Percentiles rank a stretch among this genome's conserved stretches.
Evolutionary conservation across 768 basidiomycete species (phyloP).

Genomic region (Boletus huronensis): DNA sequence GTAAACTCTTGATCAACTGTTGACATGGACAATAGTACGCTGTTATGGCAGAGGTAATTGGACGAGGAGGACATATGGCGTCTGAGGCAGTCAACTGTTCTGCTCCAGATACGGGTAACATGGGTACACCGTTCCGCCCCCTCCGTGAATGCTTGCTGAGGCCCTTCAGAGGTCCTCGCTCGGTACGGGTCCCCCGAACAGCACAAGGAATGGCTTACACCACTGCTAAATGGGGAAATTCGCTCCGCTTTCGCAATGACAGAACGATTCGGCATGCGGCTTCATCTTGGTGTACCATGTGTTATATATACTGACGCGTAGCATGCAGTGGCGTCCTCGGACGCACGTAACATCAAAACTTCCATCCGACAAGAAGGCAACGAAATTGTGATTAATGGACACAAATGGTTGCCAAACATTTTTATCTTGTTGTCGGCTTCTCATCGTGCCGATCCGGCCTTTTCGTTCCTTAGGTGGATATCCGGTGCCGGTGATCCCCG

Average conservation of each 20-base stretch:
- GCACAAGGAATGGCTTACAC: slow-evolving; percentile 85
- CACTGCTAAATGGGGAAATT: slow-evolving; percentile 88
- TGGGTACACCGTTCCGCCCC: slow-evolving; percentile 53
- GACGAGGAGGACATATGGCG: slow-evolving; percentile 75
- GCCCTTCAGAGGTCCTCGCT: slow-evolving; percentile 82
- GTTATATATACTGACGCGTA: neutral
- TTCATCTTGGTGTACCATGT: slow-evolving; percentile 5
- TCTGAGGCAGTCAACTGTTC: slow-evolving; percentile 91
- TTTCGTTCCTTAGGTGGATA: slow-evolving; percentile 70
- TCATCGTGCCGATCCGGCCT: slow-evolving; percentile 12
- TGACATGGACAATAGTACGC: slow-evolving; percentile 63
- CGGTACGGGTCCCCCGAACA: slow-evolving; percentile 90
- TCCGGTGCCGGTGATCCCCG: slow-evolving; percentile 95
- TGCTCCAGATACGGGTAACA: slow-evolving; percentile 97
- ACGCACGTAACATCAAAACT: slow-evolving; percentile 92
- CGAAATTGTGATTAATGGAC: slow-evolving; percentile 90
- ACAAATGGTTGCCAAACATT: slow-evolving; percentile 72
- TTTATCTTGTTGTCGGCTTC: slow-evolving; percentile 1
- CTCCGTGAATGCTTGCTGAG: neutral
- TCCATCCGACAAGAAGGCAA: slow-evolving; percentile 80
- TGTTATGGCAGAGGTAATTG: slow-evolving; percentile 95
- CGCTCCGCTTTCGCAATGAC: slow-evolving; percentile 98
- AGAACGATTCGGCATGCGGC: slow-evolving; percentile 69
- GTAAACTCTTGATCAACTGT: neutral
- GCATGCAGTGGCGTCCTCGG: slow-evolving; percentile 74